Percentiles rank a stretch among this genome's conserved stretches.
phyloP scores from a whole-genome alignment of 768 basidiomycete genomes.

The Cystobasidium tubakii region DNA sequence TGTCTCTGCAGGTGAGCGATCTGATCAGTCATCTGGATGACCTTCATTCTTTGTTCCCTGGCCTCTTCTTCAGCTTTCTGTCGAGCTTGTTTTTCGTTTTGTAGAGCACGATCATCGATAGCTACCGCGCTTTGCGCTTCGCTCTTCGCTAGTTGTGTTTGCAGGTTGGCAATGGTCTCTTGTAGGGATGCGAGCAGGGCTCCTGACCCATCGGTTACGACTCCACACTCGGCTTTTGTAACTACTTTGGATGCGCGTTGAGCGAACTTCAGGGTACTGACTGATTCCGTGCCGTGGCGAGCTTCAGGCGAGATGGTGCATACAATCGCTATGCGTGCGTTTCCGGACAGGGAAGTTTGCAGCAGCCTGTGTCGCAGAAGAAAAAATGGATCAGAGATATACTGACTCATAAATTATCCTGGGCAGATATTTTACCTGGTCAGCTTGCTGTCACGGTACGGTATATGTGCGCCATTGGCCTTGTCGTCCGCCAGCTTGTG shows the following conservation, averaged over 20 bases:
- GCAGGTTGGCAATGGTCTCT: constrained; percentile 87
- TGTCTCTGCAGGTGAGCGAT: constrained; percentile 29
- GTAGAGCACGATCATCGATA: constrained; percentile 64
- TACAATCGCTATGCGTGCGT: constrained; percentile 90
- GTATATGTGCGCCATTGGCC: constrained; percentile 65
- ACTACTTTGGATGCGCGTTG: constrained; percentile 84
- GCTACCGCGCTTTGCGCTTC: constrained; percentile 49
- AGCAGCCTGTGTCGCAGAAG: constrained; percentile 55
- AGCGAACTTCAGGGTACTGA: constrained; percentile 84
- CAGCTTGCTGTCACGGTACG: constrained; percentile 90
- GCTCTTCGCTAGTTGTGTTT: constrained; percentile 66
- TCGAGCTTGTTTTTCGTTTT: not conserved
- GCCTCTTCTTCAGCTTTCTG: constrained; percentile 24
- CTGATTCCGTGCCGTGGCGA: constrained; percentile 71
- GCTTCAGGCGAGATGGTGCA: constrained; percentile 88
- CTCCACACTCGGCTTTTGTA: constrained; percentile 45
- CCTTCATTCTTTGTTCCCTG: constrained; percentile 22
- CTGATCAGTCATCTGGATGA: constrained; percentile 22
- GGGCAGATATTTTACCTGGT: constrained; percentile 34
- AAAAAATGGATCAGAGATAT: too few relatives aligned
- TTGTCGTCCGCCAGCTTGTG: constrained; percentile 80
- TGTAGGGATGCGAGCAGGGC: constrained; percentile 89
- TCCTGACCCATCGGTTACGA: constrained; percentile 77
- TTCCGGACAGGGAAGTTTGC: constrained; percentile 88
- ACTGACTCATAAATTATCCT: too few relatives aligned